Base-by-base conservation (phyloP, 1,284 basidiomycete species). In the Chalciporus sp. region DNA sequence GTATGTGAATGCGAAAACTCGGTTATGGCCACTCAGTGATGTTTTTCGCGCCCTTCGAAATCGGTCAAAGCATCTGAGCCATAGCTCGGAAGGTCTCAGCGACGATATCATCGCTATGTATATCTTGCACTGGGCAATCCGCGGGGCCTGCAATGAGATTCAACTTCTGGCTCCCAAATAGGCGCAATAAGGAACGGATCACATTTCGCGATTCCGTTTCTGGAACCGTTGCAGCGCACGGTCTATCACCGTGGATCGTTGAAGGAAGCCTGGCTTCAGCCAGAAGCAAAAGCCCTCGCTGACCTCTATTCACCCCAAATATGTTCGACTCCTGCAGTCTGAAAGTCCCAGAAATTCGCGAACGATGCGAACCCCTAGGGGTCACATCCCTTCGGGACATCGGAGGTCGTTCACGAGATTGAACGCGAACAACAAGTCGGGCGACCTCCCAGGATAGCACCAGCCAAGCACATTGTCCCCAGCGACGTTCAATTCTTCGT, bases 1-100 rank as follows among this genome's bases (percentile, higher is more conserved):
- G 78, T 48, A 79, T 80, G 77, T 69, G 77, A 26, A 76, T 82
- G 81, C 72, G 81, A 4, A 73, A 76, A 53, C 68, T 82, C 0
- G 81, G 82, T 4, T 61, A 68, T 14, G 78, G 77, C 0, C 82
- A 83, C 45, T 76, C 76, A 0, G 64, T 83, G 20, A 67, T 77
- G 60, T 83, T 83, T 60, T 75, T 78, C 31, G 80, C 78, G 8
- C 77, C 82, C n/a, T 61, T 64, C 1, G 79, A 83, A 26, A 68
- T 83, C 6, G 77, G 80, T 47, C 61, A 59, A 17, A 54, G 55
- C 1, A 82, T 84, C 29, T 74, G 77, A 7, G 52, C 52, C 4
- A 54, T 64, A 7, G 59, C 54, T 16, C 47, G 45, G 0, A 63
- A 67, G 12, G 0, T 3, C 9, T 42, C 2, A 17, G 20, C 9